A percentile compares a stretch with the other conserved stretches of the same genome.
phyloP scores from a whole-genome alignment of 352 stramenopile genomes.

The Globisporangium polare region DNA sequence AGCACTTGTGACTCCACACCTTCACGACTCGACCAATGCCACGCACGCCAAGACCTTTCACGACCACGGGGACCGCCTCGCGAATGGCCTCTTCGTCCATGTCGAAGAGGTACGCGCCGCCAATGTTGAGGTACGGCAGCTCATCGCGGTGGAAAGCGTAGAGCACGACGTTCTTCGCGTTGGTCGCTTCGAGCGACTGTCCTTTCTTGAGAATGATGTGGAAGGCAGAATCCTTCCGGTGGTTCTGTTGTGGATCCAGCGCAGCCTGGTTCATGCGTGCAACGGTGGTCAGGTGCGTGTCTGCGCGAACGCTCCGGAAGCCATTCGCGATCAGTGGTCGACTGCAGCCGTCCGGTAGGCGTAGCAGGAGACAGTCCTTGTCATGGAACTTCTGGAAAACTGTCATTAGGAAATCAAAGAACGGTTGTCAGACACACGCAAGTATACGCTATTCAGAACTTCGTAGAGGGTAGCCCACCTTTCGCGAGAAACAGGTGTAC shows the following conservation, averaged over 20 bases:
- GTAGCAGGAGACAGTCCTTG: constrained; percentile 55
- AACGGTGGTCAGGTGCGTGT: constrained; percentile 37
- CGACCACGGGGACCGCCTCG: constrained; percentile 29
- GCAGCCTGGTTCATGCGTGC: constrained; percentile 26
- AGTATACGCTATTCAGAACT: background rate
- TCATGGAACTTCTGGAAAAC: constrained; percentile 55
- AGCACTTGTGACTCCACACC: constrained; percentile 15
- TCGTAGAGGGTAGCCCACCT: constrained; percentile 24
- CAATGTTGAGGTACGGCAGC: constrained; percentile 43
- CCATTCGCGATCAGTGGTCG: constrained; percentile 38
- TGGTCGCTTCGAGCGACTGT: constrained; percentile 14
- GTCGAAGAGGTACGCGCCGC: constrained; percentile 28
- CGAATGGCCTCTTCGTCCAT: constrained; percentile 29
- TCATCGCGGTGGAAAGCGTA: constrained; percentile 68
- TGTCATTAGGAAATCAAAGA: constrained; percentile 9
- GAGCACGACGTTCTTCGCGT: constrained; percentile 26
- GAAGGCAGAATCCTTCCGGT: constrained; percentile 1
- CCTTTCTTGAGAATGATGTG: constrained; percentile 1
- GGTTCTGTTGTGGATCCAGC: constrained; percentile 17
- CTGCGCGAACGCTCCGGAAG: constrained; percentile 38
- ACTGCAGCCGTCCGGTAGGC: constrained; percentile 38
- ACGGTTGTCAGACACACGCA: background rate
- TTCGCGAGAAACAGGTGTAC: constrained; percentile 49
- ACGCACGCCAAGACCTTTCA: constrained; percentile 50
- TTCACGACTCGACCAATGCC: constrained; percentile 25